A percentile compares a stretch with the other conserved stretches of the same genome.
Conservation (phyloP, 148 eudicot genomes). For the Persicaria maculosa region DNA sequence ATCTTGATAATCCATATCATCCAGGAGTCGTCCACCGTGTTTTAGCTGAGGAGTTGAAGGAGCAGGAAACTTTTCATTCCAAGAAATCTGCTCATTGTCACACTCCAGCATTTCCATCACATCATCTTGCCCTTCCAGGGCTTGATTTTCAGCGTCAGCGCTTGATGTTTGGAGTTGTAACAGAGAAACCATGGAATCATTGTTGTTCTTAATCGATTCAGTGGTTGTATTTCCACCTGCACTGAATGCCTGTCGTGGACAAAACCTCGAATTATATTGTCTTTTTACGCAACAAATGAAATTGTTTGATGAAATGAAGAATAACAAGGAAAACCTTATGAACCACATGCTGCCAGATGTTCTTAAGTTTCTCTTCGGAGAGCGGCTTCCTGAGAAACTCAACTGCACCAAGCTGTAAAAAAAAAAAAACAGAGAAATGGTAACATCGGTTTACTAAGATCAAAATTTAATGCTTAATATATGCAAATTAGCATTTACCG, state of each 20-base stretch:
- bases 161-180: constrained; percentile 27
- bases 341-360: constrained; percentile 88
- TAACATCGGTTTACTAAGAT: neutral
- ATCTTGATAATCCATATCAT: constrained; percentile 53
- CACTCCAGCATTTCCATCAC: constrained; percentile 17
- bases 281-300: neutral
- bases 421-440: constrained; percentile 2
- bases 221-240: constrained; percentile 39
- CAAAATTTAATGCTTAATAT: neutral
- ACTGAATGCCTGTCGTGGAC: constrained; percentile 50
- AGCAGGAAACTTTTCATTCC: constrained; percentile 68
- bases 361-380: constrained; percentile 72
- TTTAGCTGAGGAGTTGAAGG: constrained; percentile 78
- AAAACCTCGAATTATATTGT: neutral
- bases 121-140: constrained; percentile 17
- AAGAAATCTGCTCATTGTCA: constrained; percentile 29
- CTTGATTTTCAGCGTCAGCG: constrained; percentile 15
- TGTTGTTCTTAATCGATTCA: constrained; percentile 40
- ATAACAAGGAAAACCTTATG: constrained; percentile 44
- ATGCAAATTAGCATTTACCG: constrained; percentile 33
- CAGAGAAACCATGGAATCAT: constrained; percentile 50
- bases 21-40: constrained; percentile 53
- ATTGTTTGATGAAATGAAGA: neutral
- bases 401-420: constrained; percentile 78
- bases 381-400: constrained; percentile 74